Evolutionary conservation across 2,329 filamentous ascomycete genomes (phyloP), one percentile per base, ranked within the genome.

Genomic region (Cladosporium cucumerinum): DNA sequence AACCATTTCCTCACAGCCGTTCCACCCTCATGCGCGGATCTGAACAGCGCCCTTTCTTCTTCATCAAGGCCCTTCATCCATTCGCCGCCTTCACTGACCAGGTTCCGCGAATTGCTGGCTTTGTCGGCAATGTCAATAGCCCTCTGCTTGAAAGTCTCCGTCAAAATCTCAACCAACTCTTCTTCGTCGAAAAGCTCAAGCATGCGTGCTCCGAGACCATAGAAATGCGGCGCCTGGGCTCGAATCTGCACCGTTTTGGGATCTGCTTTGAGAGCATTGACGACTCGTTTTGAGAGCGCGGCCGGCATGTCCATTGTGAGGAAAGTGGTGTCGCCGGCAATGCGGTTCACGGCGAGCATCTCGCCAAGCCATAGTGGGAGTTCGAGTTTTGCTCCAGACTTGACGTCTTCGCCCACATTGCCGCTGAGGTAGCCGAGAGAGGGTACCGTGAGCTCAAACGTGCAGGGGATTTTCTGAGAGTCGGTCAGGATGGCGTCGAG

Each of bases 311-410:
- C 93, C 66, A 98, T 86, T 0, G 90, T 90, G 4, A 95, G 85
- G 26, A 93, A 86, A 7, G 89, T 86, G 58, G 77, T 77, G 18
- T 68, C 66, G 12, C 79, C 80, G 49, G 80, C 71, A 23, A 79
- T 78, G 28, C 80, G 77, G 39, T 80, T 74, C 7, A 96, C 85
- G 32, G 92, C 91, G 61, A 99, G 90, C 86, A 97, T 94, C 78
- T 97, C 92, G 70, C 90, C 93, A 14, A 99, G 87, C 95, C 95
- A 99, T 69, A 98, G 84, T 1, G 95, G 95, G 0, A 98, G 87
- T 67, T 90, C 86, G 55, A 98, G 84, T 51, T 89, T 87, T 0
- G 92, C 94, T 66, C 91, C 91, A 63, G 88, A 80, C 77, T 94
- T 95, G 72, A 98, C 88, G 72, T 85, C 84, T 69, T 83, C 83